Evolutionary conservation across 306 rosid genomes (phyloP).

Genomic region (Amphicarpaea edgeworthii): DNA sequence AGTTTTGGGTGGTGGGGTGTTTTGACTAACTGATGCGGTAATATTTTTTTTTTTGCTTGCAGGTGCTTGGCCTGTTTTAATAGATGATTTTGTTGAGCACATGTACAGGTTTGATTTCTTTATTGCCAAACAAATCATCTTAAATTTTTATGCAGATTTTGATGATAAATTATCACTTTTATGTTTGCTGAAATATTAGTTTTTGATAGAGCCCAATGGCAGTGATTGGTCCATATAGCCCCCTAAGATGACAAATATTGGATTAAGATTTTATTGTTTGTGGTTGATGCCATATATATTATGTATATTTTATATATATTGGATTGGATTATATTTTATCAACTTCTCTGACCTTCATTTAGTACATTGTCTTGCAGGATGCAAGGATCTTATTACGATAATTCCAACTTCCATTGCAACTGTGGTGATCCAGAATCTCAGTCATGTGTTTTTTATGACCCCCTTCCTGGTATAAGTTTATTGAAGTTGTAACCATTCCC

Average conservation of each 20-base stretch:
- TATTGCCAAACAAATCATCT: constrained; percentile 28
- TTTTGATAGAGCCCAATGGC: constrained; percentile 15
- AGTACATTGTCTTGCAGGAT: constrained; percentile 58
- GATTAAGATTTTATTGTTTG: too few relatives aligned
- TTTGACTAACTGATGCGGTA: constrained; percentile 18
- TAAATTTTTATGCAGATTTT: constrained; percentile 12
- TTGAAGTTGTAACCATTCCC: constrained; percentile 32
- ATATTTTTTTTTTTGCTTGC: constrained; percentile 29
- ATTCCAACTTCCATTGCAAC: constrained; percentile 56
- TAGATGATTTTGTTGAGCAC: constrained; percentile 96
- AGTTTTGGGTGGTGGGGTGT: constrained; percentile 12
- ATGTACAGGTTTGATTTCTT: constrained; percentile 86
- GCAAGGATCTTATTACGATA: constrained; percentile 64
- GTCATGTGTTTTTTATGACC: constrained; percentile 60
- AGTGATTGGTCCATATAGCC: constrained; percentile 30
- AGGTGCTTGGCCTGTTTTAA: constrained; percentile 99
- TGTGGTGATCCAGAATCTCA: constrained; percentile 78
- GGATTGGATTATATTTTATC: constrained; percentile 25
- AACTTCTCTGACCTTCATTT: constrained; percentile 29
- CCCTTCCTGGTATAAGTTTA: constrained; percentile 71
- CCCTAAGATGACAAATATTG: constrained; percentile 29
- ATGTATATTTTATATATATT: constrained; percentile 30
- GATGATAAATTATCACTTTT: constrained; percentile 30
- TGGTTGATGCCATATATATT: too few relatives aligned
- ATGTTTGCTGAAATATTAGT: constrained; percentile 20